Conservation (phyloP, 345 rosid species). For the Eucalyptus regnans region DNA sequence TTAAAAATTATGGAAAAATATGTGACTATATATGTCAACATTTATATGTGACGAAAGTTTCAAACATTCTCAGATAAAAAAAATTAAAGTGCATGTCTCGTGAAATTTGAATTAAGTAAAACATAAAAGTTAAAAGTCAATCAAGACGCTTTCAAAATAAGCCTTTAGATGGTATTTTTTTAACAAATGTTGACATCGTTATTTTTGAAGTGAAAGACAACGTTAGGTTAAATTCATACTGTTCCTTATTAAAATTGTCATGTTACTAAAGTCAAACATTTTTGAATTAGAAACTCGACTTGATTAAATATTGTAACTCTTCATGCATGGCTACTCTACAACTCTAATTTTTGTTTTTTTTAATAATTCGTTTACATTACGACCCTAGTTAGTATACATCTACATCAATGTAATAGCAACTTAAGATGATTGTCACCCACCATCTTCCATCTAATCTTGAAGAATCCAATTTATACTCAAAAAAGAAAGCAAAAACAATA, state of each 20-base stretch:
- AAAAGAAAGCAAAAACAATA: not conserved
- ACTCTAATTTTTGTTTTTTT: not conserved
- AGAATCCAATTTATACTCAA: not conserved
- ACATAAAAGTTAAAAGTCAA: not conserved
- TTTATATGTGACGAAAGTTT: not conserved
- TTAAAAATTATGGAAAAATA: not conserved
- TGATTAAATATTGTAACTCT: not conserved
- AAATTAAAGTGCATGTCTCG: not conserved
- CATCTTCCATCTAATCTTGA: not conserved
- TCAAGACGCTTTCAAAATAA: not conserved
- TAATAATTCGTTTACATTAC: not conserved
- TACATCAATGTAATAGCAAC: not conserved
- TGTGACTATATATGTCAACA: not conserved
- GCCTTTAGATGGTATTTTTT: not conserved
- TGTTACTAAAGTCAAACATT: not conserved
- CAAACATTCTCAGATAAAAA: fast-evolving
- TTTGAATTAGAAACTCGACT: not conserved
- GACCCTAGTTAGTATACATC: not conserved
- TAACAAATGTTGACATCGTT: not conserved
- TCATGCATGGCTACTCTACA: not conserved
- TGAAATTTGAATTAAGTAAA: not conserved
- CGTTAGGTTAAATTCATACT: not conserved
- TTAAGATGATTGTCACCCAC: not conserved
- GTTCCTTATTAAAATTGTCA: not conserved
- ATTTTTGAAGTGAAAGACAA: not conserved